Evolutionary conservation across 2,329 filamentous ascomycete species (phyloP), one percentile per base, ranked within the genome.

Genomic region (Scorias spongiosa): DNA sequence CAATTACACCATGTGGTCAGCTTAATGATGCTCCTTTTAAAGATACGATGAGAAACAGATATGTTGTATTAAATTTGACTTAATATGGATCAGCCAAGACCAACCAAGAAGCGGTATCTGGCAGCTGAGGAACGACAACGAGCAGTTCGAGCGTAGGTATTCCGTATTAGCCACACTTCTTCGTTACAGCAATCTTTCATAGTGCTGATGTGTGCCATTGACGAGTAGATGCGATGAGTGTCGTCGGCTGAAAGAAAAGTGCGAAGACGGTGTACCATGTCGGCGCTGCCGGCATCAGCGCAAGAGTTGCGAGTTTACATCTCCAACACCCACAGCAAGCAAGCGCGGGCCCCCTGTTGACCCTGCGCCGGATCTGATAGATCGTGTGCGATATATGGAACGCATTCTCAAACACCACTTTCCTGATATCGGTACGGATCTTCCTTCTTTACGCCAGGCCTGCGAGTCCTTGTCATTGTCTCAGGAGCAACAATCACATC

Each of bases 221-320:
- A 26, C 20, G 20, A 12, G 32, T 9, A 36, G 32, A 36, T 36
- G 32, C 15, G 32, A 36, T 15, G 32, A 36, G 9, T 47, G 39
- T 34, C 37, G 49, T 29, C 44, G 46, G 15, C 44, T 52, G 5
- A 52, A 52, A 38, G 50, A 51, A 30, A 54, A 48, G 37, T 44
- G 49, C 36, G 46, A 51, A 38, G 47, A 49, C 42, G 43, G 44
- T 17, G 36, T 44, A 7, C 50, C 47, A 18, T 51, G 50, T 30
- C 36, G 44, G 39, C 42, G 47, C 40, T 48, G 48, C 20, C 14
- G 26, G 8, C 37, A 46, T 37, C 28, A 41, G 39, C 47, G 39
- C 9, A 14, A 44, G 14, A 7, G 34, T 5, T 49, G 44, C 43
- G 41, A 48, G 28, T 43, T 32, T 41, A 45, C 41, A 4, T 40